Evolutionary conservation across 2,329 filamentous ascomycete genomes (phyloP), one percentile per base, ranked within the genome.

Genomic region (Penicillium rolfsii): DNA sequence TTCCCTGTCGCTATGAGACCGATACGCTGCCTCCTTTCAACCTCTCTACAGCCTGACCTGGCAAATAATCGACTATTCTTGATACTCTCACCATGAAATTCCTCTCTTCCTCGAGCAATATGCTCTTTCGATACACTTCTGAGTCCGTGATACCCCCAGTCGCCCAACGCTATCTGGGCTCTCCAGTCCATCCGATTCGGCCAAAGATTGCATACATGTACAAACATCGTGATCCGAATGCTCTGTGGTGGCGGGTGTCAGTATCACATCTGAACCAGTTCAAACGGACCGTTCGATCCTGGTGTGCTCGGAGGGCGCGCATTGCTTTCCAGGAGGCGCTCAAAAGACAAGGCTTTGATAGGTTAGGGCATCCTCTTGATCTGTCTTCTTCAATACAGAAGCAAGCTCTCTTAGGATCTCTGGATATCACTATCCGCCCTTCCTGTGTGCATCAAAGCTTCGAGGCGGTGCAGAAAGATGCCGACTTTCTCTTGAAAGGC

Each of bases 191-290:
- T 64, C 72, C 75, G 1, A 69, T 80, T 53, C 71, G 71, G 16
- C 73, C 74, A 22, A 79, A 77, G 64, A 70, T 80, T 55, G 45
- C 69, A 26, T 67, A 79, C 43, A 69, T 73, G 57, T 79, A 74
- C 56, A 65, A 68, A 7, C 70, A 73, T 58, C 77, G 80, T 46
- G 73, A 78, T 43, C 73, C 70, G 9, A 73, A 78, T 66, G 74
- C 73, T 36, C 74, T 87, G 19, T 83, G 83, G 78, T 84, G 81
- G 80, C 71, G 73, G 16, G 76, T 82, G 5, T 77, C 59, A 55
- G 71, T 59, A 63, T 73, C 55, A 61, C 68, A 62, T 56, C 71
- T 68, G 57, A 64, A 64, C 16, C 22, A 65, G 3, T 70, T 72
- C 24, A 82, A 80, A 58, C 73, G 74, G 7, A 78, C 80, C 24